These are phyloP conservation scores for Kwoniella botswanensis DNA, from an alignment of 768 basidiomycete species.

Conservation along the genomic window DNA sequence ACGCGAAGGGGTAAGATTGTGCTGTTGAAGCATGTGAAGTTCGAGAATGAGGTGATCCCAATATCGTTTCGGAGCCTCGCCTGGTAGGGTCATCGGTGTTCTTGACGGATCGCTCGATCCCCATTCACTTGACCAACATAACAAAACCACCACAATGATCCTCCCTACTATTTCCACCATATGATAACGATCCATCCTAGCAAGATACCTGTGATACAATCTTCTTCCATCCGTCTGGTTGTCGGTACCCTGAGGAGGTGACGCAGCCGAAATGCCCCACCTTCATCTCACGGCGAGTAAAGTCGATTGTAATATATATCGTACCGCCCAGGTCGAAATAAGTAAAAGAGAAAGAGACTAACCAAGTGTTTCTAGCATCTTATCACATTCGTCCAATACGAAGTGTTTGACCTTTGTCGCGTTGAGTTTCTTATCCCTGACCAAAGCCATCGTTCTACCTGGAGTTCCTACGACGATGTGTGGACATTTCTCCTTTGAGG, in stretches of 20 bases:
- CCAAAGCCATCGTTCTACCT: slow-evolving; percentile 92
- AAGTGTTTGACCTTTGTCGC: slow-evolving; percentile 95
- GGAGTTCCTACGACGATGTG: slow-evolving; percentile 99
- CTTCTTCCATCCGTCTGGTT: background rate
- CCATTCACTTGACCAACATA: background rate
- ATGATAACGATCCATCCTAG: too few species aligned
- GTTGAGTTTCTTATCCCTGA: slow-evolving; percentile 92
- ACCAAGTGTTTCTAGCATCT: slow-evolving; percentile 99
- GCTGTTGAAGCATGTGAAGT: background rate
- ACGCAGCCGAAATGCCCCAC: slow-evolving; percentile 29
- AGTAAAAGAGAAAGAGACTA: slow-evolving; percentile 65
- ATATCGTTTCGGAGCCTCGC: slow-evolving; percentile 8
- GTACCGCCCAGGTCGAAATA: background rate
- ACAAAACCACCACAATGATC: background rate
- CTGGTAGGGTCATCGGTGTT: slow-evolving; percentile 5
- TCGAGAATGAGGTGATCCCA: background rate
- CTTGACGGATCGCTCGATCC: background rate
- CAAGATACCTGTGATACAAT: background rate
- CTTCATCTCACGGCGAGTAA: background rate
- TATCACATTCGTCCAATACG: slow-evolving; percentile 99
- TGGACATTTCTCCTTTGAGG: slow-evolving; percentile 95
- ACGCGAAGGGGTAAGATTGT: background rate
- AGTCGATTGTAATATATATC: background rate
- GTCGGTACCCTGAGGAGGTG: slow-evolving; percentile 10
- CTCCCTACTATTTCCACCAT: background rate